Evolutionary conservation across 2,329 filamentous ascomycete species (phyloP).

Genomic region (Sporothrix euskadiensis): DNA sequence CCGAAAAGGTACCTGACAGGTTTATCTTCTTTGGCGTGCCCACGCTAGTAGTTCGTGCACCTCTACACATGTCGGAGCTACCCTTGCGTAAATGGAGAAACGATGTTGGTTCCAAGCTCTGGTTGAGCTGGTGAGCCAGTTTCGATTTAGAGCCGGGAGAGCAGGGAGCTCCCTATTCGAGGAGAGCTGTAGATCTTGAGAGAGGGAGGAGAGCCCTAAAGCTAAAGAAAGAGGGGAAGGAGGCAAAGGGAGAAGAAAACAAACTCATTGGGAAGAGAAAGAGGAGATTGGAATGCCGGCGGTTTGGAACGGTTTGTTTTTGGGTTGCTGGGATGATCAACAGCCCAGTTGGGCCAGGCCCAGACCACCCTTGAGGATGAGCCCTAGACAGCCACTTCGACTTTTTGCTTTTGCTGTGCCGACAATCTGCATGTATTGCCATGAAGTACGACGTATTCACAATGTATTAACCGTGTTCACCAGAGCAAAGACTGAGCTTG

Average conservation of each 20-base stretch:
- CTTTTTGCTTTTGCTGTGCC: background rate
- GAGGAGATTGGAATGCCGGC: conserved; percentile 8
- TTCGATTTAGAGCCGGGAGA: background rate
- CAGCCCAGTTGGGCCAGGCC: background rate
- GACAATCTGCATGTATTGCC: background rate
- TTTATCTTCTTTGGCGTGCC: background rate
- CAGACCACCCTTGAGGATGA: no score
- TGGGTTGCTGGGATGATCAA: background rate
- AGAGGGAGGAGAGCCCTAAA: background rate
- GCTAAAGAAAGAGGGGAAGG: background rate
- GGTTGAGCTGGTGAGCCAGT: background rate
- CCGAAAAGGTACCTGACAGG: background rate
- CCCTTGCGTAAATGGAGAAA: conserved; percentile 4
- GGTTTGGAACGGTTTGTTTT: background rate
- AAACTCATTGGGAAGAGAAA: background rate
- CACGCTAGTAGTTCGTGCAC: background rate
- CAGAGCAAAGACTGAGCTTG: background rate
- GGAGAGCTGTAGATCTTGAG: background rate
- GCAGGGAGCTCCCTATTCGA: conserved; percentile 21
- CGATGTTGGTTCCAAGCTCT: background rate
- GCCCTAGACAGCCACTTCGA: background rate
- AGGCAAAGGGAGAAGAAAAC: background rate
- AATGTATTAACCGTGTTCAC: background rate
- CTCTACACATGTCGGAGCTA: background rate
- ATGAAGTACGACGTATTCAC: background rate